Base-by-base conservation (phyloP, 495 filamentous ascomycete genomes). In the Pyrenula massariospora region DNA sequence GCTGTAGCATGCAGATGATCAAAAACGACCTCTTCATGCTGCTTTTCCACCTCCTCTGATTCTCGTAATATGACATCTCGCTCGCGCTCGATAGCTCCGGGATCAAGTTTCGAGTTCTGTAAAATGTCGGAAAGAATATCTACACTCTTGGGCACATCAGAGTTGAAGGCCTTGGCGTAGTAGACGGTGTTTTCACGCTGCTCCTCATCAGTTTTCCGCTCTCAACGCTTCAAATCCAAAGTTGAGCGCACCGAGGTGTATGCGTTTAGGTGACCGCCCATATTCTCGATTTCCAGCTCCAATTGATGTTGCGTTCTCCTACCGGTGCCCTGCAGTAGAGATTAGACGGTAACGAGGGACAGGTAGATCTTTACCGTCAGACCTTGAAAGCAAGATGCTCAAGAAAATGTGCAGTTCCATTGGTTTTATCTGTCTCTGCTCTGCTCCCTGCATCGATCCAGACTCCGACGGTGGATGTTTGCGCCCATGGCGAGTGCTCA, bases 321-420 rank as follows among this genome's bases (percentile, higher is more conserved):
- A 73, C 84, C 80, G 59, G 93, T 98, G 61, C 93, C 93, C 92
- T 87, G 63, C 22, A 50, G 55, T 56, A 20, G 62, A 65, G 31
- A 15, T 42, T 15, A 42, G 31, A 42, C 56, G 65, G 59, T 68
- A 56, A 54, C 36, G 56, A 20, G 5, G 8, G 12, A 5, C 8
- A 48, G 5, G 12, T 15, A 54, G n/a, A 12, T n/a, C 50, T 21
- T 42, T 19, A n/a, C 19, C 10, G 53, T 56, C 47, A 57, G 24
- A 95, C 91, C 86, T 99, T 99, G 83, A 99, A 99, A 64, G 94
- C 94, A 70, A 99, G 82, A 75, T 99, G 93, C 78, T 99, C 93
- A 60, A 99, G 82, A 81, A 97, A 99, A 79, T 99, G 93, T 59
- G 93, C 93, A 59, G 94, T 97, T 76, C 93, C 93, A 79, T 96